A percentile compares a stretch with the other conserved stretches of the same genome.
Evolutionary conservation across 2,329 filamentous ascomycete species (phyloP).

Genomic region (Onygena corvina): DNA sequence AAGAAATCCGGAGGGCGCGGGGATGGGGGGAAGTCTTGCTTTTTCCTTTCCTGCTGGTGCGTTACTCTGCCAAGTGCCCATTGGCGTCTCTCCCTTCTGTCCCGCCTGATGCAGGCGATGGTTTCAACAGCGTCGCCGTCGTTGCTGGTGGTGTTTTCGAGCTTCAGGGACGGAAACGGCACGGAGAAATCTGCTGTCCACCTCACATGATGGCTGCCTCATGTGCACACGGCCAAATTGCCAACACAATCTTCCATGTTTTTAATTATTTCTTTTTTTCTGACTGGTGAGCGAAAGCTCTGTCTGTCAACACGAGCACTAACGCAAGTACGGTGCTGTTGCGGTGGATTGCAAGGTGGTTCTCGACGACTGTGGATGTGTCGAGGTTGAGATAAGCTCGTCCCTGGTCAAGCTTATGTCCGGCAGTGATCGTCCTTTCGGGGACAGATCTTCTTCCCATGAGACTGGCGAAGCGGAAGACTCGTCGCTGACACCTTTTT

Average conservation of each 20-base stretch:
- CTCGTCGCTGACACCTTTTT: not conserved
- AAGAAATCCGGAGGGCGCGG: not conserved
- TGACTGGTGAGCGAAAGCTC: too few species aligned
- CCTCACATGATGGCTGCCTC: not conserved
- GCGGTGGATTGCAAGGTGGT: not conserved
- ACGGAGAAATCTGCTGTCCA: not conserved
- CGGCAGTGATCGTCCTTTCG: conserved; percentile 2
- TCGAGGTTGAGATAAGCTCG: conserved; percentile 7
- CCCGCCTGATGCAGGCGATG: too few species aligned
- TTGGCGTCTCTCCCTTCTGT: not conserved
- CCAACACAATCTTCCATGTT: not conserved
- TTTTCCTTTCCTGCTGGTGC: not conserved
- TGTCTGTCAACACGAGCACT: too few species aligned
- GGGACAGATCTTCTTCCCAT: not conserved
- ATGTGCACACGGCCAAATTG: conserved; percentile 1
- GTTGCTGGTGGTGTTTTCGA: not conserved
- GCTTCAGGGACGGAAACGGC: not conserved
- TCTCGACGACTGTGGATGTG: not conserved
- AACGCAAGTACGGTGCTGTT: too few species aligned
- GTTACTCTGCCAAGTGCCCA: not conserved
- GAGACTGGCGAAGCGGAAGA: not conserved
- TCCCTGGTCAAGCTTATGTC: conserved; percentile 3
- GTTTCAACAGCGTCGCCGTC: not conserved
- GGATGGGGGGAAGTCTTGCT: not conserved
- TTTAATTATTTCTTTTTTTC: not conserved